phyloP scores from a whole-genome alignment of 176 grass and related monocot genomes.

The Musa acuminata region DNA sequence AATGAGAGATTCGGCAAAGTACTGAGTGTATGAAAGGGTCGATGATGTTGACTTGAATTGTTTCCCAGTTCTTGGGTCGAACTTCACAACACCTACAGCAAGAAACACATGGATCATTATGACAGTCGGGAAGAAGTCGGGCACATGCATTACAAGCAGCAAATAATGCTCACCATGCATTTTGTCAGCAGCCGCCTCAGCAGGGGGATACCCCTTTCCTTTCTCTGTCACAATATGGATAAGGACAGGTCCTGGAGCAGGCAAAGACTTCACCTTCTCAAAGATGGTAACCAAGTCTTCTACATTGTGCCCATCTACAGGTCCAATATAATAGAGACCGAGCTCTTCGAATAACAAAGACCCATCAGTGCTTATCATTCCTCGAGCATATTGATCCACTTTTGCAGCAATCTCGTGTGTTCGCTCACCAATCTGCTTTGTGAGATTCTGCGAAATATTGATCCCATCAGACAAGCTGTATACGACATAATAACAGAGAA shows the following conservation, averaged over 20 bases:
- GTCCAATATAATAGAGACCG: constrained; percentile 84
- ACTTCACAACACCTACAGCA: constrained; percentile 57
- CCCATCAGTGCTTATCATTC: constrained; percentile 47
- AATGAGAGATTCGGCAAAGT: constrained; percentile 73
- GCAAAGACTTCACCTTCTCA: constrained; percentile 66
- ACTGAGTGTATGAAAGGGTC: constrained; percentile 61
- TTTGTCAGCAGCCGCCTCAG: constrained; percentile 60
- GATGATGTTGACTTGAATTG: constrained; percentile 47
- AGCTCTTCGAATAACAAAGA: constrained; percentile 87
- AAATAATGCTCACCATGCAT: constrained; percentile 49
- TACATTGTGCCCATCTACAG: constrained; percentile 71
- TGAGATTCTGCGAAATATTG: constrained; percentile 28
- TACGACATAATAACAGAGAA: too few species aligned
- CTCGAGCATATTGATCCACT: constrained; percentile 72
- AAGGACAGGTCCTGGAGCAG: constrained; percentile 65
- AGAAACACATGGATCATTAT: not conserved
- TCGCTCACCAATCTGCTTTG: constrained; percentile 62
- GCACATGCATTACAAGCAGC: not conserved
- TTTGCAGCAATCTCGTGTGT: constrained; percentile 66
- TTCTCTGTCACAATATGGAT: constrained; percentile 87
- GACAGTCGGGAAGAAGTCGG: not conserved
- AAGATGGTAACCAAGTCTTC: constrained; percentile 71
- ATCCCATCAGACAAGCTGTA: not conserved
- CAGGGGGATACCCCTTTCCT: constrained; percentile 76
- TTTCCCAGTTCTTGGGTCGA: constrained; percentile 55